Evolutionary conservation across 139 green algal genomes (phyloP).

Genomic region (Chlorella sorokiniana): DNA sequence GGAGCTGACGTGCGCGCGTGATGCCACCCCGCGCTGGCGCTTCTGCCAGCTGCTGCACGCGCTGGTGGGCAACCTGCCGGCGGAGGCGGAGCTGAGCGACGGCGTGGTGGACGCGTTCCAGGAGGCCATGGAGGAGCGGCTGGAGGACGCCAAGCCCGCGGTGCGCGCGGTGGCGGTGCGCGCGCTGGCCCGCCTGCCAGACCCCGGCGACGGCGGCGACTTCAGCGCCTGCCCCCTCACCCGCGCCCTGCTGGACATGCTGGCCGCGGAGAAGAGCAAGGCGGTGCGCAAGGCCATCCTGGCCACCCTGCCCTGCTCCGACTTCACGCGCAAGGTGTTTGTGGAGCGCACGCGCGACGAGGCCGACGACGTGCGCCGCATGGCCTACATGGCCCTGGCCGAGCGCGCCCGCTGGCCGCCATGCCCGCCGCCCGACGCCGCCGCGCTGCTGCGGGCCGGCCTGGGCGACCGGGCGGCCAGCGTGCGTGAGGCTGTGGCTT

Average conservation of each 20-base stretch:
- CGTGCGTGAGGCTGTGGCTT: conserved; percentile 31
- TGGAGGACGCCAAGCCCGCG: conserved; percentile 60
- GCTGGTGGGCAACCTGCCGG: conserved; percentile 48
- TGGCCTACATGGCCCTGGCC: conserved; percentile 55
- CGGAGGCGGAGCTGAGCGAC: conserved; percentile 51
- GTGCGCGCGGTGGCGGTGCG: conserved; percentile 61
- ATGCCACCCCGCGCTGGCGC: conserved; percentile 35
- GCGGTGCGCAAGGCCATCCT: conserved; percentile 70
- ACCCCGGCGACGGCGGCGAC: conserved; percentile 53
- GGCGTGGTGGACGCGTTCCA: conserved; percentile 54
- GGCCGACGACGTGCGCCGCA: conserved; percentile 60
- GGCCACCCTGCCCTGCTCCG: conserved; percentile 48
- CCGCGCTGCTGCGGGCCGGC: conserved; percentile 49
- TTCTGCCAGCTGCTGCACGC: conserved; percentile 31
- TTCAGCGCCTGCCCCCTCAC: conserved; percentile 58
- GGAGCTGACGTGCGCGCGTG: background rate
- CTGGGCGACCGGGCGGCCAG: conserved; percentile 51
- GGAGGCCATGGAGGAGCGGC: conserved; percentile 37
- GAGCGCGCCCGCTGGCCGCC: conserved; percentile 45
- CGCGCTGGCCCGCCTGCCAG: conserved; percentile 57
- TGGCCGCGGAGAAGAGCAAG: conserved; percentile 66
- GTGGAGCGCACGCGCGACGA: conserved; percentile 63
- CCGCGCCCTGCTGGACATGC: conserved; percentile 46
- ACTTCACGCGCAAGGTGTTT: conserved; percentile 43
- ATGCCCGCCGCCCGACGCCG: conserved; percentile 40